A percentile compares a stretch with the other conserved stretches of the same genome.
phyloP scores from a whole-genome alignment of 192 early-diverging fungal species.

The Diversispora epigaea region DNA sequence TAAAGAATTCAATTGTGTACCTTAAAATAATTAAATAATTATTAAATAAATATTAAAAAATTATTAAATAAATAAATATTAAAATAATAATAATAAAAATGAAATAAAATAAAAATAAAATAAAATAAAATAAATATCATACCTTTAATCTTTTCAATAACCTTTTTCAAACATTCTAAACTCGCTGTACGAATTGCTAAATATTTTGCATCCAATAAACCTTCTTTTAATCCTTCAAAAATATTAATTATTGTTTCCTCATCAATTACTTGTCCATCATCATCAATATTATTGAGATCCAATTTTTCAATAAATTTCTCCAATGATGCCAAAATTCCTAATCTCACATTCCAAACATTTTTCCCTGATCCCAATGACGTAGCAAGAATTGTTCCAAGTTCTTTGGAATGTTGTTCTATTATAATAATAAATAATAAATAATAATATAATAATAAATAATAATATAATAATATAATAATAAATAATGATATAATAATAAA shows the following conservation, averaged over 20 bases:
- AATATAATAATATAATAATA: background rate
- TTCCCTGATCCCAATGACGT: constrained; percentile 47
- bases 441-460: background rate
- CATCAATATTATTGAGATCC: background rate
- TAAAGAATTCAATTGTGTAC: constrained; percentile 7
- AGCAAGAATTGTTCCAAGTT: constrained; percentile 48
- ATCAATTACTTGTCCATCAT: constrained; percentile 19
- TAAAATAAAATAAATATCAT: constrained; percentile 30
- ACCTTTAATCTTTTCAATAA: constrained; percentile 44
- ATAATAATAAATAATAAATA: background rate
- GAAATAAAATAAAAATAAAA: too few species aligned
- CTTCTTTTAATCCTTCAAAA: constrained; percentile 45
- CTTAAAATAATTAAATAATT: constrained; percentile 12
- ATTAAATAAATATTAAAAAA: background rate
- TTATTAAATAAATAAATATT: constrained; percentile 26
- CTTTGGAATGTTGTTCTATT: constrained; percentile 44
- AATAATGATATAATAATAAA: background rate
- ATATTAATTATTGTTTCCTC: constrained; percentile 36
- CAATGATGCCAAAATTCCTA: constrained; percentile 69
- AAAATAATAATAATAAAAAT: too few species aligned
- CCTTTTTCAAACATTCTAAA: constrained; percentile 45
- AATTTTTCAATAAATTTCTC: constrained; percentile 52
- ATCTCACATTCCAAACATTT: constrained; percentile 83
- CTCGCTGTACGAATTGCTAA: constrained; percentile 61
- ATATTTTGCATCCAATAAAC: constrained; percentile 64